Evolutionary conservation across 768 basidiomycete species (phyloP).

Genomic region (Leccinum rimulosum): DNA sequence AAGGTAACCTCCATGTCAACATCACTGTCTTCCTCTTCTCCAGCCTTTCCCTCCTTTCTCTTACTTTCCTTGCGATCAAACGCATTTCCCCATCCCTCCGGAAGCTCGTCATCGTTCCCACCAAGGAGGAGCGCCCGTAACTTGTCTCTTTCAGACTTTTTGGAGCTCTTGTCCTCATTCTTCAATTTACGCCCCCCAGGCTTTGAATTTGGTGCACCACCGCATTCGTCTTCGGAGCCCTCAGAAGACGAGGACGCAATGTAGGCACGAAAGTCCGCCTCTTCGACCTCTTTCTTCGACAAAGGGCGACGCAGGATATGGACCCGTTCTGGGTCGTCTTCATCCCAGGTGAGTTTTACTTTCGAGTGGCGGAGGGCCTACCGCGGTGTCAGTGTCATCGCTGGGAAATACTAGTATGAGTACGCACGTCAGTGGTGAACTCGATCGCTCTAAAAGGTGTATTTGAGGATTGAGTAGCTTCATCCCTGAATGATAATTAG

Average conservation of each 20-base stretch:
- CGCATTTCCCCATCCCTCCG: constrained; percentile 78
- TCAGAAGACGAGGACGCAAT: constrained; percentile 71
- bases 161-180: constrained; percentile 22
- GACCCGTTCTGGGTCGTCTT: constrained; percentile 88
- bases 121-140: constrained; percentile 76
- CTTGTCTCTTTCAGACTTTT: constrained; percentile 56
- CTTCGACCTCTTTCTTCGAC: constrained; percentile 84
- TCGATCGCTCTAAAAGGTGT: constrained; percentile 72
- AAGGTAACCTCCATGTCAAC: constrained; percentile 97
- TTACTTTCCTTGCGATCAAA: constrained; percentile 23
- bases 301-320: constrained; percentile 76
- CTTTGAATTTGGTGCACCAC: neutral
- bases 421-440: constrained; percentile 87
- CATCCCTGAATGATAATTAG: constrained; percentile 55
- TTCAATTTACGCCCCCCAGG: constrained; percentile 9
- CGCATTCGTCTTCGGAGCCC: constrained; percentile 38
- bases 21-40: constrained; percentile 38
- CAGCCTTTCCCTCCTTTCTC: neutral
- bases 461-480: constrained; percentile 66
- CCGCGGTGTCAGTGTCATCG: neutral
- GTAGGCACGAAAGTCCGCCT: constrained; percentile 83
- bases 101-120: constrained; percentile 62
- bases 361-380: constrained; percentile 97
- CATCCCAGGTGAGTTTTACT: constrained; percentile 98
- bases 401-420: neutral